Percentiles rank a stretch among this genome's conserved stretches.
These are phyloP conservation scores for Pythium periplocum DNA, from an alignment of 352 stramenopile species.

Conservation along the genomic window DNA sequence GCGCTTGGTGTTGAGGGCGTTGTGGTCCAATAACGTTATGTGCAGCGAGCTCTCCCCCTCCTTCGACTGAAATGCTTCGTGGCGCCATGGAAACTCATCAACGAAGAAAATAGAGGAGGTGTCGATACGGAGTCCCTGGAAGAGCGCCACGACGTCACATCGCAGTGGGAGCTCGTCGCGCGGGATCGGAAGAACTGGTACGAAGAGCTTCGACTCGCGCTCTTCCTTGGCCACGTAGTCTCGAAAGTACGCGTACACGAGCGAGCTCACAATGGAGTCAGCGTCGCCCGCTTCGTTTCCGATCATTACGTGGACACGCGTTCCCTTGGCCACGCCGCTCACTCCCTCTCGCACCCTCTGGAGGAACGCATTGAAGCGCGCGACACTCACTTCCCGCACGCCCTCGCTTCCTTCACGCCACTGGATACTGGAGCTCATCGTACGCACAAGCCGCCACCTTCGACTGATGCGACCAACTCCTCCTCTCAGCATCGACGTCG, in stretches of 20 bases:
- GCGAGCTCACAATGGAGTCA: slow-evolving; percentile 78
- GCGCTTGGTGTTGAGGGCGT: slow-evolving; percentile 60
- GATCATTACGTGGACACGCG: slow-evolving; percentile 50
- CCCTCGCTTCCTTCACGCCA: slow-evolving; percentile 11
- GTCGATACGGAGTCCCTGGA: slow-evolving; percentile 50
- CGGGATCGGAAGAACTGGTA: slow-evolving; percentile 63
- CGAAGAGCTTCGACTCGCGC: slow-evolving; percentile 15
- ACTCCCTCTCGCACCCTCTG: background rate
- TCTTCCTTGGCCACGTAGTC: slow-evolving; percentile 11
- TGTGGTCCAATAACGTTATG: slow-evolving; percentile 71
- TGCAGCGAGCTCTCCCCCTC: slow-evolving; percentile 10
- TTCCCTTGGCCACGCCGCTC: background rate
- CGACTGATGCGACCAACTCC: too few relatives aligned
- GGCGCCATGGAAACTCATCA: slow-evolving; percentile 66
- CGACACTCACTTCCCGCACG: slow-evolving; percentile 15
- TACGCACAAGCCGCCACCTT: background rate
- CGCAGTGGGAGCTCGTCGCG: slow-evolving; percentile 55
- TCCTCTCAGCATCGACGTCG: too few relatives aligned
- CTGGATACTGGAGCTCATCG: slow-evolving; percentile 18
- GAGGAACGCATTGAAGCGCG: slow-evolving; percentile 15
- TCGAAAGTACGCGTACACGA: slow-evolving; percentile 56
- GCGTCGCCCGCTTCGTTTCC: slow-evolving; percentile 80
- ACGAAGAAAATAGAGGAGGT: slow-evolving; percentile 56
- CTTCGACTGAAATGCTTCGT: slow-evolving; percentile 15
- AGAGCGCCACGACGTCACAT: slow-evolving; percentile 61